Evolutionary conservation across 78 protist species (phyloP).

Genomic region (Polysphondylium violaceum): DNA sequence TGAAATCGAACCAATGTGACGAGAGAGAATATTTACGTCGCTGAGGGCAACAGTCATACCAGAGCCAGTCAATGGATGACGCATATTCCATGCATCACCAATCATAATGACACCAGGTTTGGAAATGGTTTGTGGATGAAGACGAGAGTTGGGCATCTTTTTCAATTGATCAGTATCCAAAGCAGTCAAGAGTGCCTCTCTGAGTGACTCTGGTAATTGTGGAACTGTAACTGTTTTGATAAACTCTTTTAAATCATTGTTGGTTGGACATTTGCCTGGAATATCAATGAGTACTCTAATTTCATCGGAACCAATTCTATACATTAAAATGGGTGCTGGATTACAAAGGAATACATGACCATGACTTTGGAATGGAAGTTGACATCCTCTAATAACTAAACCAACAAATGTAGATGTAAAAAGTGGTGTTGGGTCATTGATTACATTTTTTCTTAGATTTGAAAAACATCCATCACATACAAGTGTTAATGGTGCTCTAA

Average conservation of each 20-base stretch:
- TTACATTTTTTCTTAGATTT: constrained; percentile 33
- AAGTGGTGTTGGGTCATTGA: not conserved
- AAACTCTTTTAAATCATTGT: constrained; percentile 1
- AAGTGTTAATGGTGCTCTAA: constrained; percentile 78
- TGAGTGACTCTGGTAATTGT: constrained; percentile 61
- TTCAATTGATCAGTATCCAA: constrained; percentile 34
- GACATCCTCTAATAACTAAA: constrained; percentile 14
- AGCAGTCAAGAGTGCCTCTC: constrained; percentile 45
- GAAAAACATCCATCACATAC: constrained; percentile 87
- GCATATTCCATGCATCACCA: constrained; percentile 90
- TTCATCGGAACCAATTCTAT: constrained; percentile 83
- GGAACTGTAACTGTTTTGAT: constrained; percentile 60
- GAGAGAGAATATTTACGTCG: constrained; percentile 38
- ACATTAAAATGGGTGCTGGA: constrained; percentile 83
- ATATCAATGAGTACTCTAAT: constrained; percentile 88
- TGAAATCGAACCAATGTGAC: not conserved
- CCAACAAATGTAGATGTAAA: constrained; percentile 68
- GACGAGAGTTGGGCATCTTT: constrained; percentile 81
- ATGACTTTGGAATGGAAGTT: constrained; percentile 57
- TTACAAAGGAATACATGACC: constrained; percentile 82
- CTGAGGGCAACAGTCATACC: constrained; percentile 90
- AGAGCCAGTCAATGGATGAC: constrained; percentile 90
- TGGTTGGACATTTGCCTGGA: constrained; percentile 64
- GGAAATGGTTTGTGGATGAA: constrained; percentile 53
- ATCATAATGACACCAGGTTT: constrained; percentile 69